Evolutionary conservation across 441 rosid species (phyloP).

Genomic region (Populus hybrid): DNA sequence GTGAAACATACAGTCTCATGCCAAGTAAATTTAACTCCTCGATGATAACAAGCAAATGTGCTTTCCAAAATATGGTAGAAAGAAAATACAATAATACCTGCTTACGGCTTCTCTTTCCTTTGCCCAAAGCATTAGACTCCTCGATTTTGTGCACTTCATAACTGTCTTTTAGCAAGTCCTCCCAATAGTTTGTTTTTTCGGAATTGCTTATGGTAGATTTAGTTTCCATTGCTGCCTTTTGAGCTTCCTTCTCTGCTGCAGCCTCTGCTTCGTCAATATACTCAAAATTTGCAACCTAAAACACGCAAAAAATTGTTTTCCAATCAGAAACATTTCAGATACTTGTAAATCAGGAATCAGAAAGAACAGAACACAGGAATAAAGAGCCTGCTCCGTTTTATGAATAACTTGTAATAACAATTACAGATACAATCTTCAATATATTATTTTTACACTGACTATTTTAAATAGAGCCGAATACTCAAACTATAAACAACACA

Average conservation of each 20-base stretch:
- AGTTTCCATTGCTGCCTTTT: conserved; percentile 56
- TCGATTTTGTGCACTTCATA: conserved; percentile 77
- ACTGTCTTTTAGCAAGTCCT: conserved; percentile 80
- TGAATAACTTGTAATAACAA: not conserved
- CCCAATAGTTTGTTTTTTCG: conserved; percentile 88
- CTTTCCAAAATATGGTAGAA: not conserved
- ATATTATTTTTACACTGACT: not conserved
- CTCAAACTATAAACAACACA: not conserved
- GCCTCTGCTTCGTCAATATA: conserved; percentile 86
- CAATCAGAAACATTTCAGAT: conserved; percentile 2
- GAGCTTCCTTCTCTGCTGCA: conserved; percentile 61
- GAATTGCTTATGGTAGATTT: conserved; percentile 49
- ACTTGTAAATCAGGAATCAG: conserved; percentile 7
- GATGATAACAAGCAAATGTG: not conserved
- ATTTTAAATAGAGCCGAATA: not conserved
- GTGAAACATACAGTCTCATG: not conserved
- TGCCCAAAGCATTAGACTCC: conserved; percentile 82
- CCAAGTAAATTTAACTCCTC: not conserved
- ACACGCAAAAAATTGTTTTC: conserved; percentile 16
- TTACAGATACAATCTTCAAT: not conserved
- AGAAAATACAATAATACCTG: conserved; percentile 46
- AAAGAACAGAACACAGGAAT: not conserved
- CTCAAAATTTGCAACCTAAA: conserved; percentile 96
- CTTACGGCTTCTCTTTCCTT: conserved; percentile 95
- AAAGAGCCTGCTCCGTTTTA: not conserved